These are phyloP conservation scores for Pichia ethanolica DNA, from an alignment of 805 yeast species.

Conservation along the genomic window DNA sequence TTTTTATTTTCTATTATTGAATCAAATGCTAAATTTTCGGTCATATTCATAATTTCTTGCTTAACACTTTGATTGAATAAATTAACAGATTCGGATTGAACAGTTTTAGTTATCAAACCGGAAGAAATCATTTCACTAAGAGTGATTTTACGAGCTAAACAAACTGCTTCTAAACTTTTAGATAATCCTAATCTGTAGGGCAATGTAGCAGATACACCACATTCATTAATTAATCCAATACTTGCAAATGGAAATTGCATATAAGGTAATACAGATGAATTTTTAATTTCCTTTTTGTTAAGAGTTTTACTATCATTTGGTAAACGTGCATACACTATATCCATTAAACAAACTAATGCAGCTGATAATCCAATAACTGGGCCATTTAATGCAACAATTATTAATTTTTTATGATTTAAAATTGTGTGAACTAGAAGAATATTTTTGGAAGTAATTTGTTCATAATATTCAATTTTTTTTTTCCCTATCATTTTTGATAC, in stretches of 20 bases:
- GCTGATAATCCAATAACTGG: slow-evolving; percentile 79
- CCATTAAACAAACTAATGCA: slow-evolving; percentile 68
- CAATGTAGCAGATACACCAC: slow-evolving; percentile 63
- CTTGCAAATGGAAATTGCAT: slow-evolving; percentile 73
- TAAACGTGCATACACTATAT: slow-evolving; percentile 52
- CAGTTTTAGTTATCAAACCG: slow-evolving; percentile 59
- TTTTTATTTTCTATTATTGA: slow-evolving; percentile 40
- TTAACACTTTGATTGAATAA: slow-evolving; percentile 37
- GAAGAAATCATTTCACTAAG: slow-evolving; percentile 48
- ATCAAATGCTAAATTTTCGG: slow-evolving; percentile 38
- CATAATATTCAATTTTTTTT: slow-evolving; percentile 20
- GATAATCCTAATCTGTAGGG: slow-evolving; percentile 66
- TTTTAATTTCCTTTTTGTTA: too few relatives aligned
- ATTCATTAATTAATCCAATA: slow-evolving; percentile 78
- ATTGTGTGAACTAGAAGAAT: slow-evolving; percentile 60
- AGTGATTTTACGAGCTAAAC: slow-evolving; percentile 57
- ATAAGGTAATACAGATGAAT: slow-evolving; percentile 18
- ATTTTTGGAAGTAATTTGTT: slow-evolving; percentile 49
- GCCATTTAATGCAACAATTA: slow-evolving; percentile 74
- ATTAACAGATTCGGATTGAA: slow-evolving; percentile 29
- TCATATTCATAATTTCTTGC: slow-evolving; percentile 28
- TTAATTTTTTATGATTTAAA: slow-evolving; percentile 61
- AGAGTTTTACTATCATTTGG: background rate
- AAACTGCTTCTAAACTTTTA: slow-evolving; percentile 62
- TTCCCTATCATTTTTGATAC: slow-evolving; percentile 24